These are phyloP conservation scores for Penicillium sp. DNA, from an alignment of 2,329 filamentous ascomycete species.

Conservation along the genomic window DNA sequence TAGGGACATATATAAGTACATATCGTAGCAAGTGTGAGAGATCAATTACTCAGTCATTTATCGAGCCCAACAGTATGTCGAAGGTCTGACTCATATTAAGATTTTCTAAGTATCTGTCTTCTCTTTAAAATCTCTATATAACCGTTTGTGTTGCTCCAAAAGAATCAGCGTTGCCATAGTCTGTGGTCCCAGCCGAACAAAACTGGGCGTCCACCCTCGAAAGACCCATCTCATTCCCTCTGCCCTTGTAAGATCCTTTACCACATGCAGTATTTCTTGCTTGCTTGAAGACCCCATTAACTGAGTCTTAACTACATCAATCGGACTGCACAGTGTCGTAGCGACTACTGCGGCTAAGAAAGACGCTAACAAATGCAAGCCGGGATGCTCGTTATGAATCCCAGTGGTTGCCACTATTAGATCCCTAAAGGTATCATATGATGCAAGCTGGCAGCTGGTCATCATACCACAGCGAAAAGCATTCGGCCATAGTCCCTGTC, in stretches of 20 bases:
- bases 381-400: conserved; percentile 64
- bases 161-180: conserved; percentile 86
- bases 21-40: background rate
- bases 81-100: background rate
- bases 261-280: conserved; percentile 56
- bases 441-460: conserved; percentile 81
- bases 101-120: background rate
- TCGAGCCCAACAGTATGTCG: no score
- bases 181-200: conserved; percentile 63
- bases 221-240: conserved; percentile 84
- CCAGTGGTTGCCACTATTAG: conserved; percentile 65
- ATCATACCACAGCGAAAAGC: conserved; percentile 78
- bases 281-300: conserved; percentile 64
- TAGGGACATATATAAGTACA: background rate
- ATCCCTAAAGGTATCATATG: conserved; percentile 79
- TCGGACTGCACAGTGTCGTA: conserved; percentile 78
- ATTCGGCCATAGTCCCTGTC: conserved; percentile 66
- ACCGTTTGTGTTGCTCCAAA: conserved; percentile 79
- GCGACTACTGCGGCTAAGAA: conserved; percentile 79
- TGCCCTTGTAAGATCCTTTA: conserved; percentile 65
- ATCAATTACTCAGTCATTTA: background rate
- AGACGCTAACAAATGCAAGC: conserved; percentile 74
- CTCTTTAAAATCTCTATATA: conserved; percentile 42
- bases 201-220: conserved; percentile 81
- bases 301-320: conserved; percentile 86